Conservation (phyloP, 2,329 filamentous ascomycete species). For the Penicillium sp. region DNA sequence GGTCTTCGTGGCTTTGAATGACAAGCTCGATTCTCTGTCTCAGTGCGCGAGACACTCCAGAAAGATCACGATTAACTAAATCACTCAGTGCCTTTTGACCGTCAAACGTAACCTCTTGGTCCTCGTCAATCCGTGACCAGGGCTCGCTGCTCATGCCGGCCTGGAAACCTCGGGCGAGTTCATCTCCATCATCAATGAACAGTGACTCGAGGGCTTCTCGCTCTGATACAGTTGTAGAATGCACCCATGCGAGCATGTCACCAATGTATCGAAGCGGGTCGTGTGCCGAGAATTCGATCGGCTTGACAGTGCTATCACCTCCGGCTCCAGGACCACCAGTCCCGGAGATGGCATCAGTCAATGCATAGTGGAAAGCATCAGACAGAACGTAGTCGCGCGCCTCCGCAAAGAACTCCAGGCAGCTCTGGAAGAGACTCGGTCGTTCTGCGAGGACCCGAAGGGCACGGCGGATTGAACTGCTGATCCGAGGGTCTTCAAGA, state of each 20-base stretch:
- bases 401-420: slow-evolving; percentile 89
- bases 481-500: slow-evolving; percentile 91
- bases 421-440: slow-evolving; percentile 88
- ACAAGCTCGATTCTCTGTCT: slow-evolving; percentile 88
- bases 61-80: slow-evolving; percentile 82
- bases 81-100: slow-evolving; percentile 79
- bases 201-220: slow-evolving; percentile 87
- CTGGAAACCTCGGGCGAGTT: slow-evolving; percentile 80
- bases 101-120: slow-evolving; percentile 67
- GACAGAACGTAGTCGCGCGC: slow-evolving; percentile 83
- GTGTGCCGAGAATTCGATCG: slow-evolving; percentile 91
- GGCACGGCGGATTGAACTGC: slow-evolving; percentile 77
- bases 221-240: slow-evolving; percentile 92
- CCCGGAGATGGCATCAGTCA: slow-evolving; percentile 68
- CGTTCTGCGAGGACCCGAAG: slow-evolving; percentile 85
- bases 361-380: slow-evolving; percentile 82
- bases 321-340: slow-evolving; percentile 48
- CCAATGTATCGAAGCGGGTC: slow-evolving; percentile 89
- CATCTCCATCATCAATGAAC: slow-evolving; percentile 87
- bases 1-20: slow-evolving; percentile 88
- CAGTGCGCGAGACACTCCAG: slow-evolving; percentile 79
- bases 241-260: slow-evolving; percentile 97
- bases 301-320: slow-evolving; percentile 69
- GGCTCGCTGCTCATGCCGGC: slow-evolving; percentile 79
- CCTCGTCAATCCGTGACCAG: slow-evolving; percentile 70